Base-by-base conservation (phyloP, 192 early-diverging fungal genomes). In the Coemansia sp. region DNA sequence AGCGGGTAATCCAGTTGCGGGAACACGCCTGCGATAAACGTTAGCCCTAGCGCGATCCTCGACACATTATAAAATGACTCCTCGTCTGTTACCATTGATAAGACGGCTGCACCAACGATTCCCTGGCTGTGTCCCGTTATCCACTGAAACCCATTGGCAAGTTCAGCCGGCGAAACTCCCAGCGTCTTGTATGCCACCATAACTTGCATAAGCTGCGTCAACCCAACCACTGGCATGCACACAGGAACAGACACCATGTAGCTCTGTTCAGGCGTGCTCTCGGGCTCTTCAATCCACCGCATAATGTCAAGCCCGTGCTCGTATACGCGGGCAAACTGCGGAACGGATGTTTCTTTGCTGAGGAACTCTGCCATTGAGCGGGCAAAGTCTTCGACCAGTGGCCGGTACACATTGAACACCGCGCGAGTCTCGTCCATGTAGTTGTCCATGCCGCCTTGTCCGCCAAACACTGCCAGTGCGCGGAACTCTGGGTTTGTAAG, bases 91-190 rank as follows among this genome's bases (percentile, higher is more conserved):
- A 91, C 92, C 43, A 88, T 66, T 3, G 95, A 85, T 68, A 98
- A 86, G 41, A 91, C 92, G 12, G 93, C 87, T 2, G 95, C 92
- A 6, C 89, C 84, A 55, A 94, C 88, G 55, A 98, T 90, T 50
- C 95, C 95, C 69, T 98, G 95, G 50, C 87, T 90, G 74, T 98
- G 95, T 52, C 95, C 95, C 39, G 92, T 92, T 35, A 90, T 84
- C 59, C 76, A 71, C 55, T 62, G 32, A 69, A 91, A 87, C 25
- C 78, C 69, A 38, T 77, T 59, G 15, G 87, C 82, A 23, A 89
- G 60, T 60, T 88, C 79, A 48, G 59, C 87, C 22, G 87, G 87
- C 38, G 87, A 83, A 51, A 83, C 71, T 49, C 78, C 84, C 72
- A 86, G 84, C 55, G 84, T 87, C 57, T 89, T 90, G 65, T 91